Evolutionary conservation across 2,329 filamentous ascomycete genomes (phyloP).

Genomic region (Delphinella strobiligena): DNA sequence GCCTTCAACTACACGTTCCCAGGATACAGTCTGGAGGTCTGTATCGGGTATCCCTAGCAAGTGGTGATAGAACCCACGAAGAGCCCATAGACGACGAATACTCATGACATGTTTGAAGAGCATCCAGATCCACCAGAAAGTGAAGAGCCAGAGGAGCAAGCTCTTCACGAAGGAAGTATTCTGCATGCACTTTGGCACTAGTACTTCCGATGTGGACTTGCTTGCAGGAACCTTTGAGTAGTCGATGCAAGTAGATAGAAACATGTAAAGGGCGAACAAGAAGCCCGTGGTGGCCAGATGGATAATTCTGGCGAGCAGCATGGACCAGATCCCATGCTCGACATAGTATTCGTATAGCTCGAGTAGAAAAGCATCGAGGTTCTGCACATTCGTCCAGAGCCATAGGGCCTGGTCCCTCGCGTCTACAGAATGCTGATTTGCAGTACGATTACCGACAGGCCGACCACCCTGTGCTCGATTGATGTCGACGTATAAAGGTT

Average conservation of each 20-base stretch:
- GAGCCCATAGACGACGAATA: constrained; percentile 57
- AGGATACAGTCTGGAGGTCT: constrained; percentile 89
- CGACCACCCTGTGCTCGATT: constrained; percentile 7
- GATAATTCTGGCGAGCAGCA: constrained; percentile 58
- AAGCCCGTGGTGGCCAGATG: constrained; percentile 72
- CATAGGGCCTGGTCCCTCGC: constrained; percentile 73
- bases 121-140: constrained; percentile 76
- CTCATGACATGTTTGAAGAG: constrained; percentile 63
- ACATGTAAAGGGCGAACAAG: constrained; percentile 69
- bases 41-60: constrained; percentile 71
- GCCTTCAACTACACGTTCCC: constrained; percentile 79
- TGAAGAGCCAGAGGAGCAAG: constrained; percentile 69
- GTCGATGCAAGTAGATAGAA: constrained; percentile 76
- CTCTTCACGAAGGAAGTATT: constrained; percentile 66
- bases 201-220: constrained; percentile 47
- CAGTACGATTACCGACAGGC: constrained; percentile 1
- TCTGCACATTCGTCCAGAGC: constrained; percentile 85
- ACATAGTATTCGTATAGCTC: constrained; percentile 81
- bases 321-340: constrained; percentile 75
- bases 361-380: constrained; percentile 75
- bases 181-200: constrained; percentile 62
- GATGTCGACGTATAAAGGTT: constrained; percentile 26
- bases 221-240: constrained; percentile 59
- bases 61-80: constrained; percentile 77
- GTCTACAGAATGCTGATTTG: constrained; percentile 21